Conservation (phyloP, 768 basidiomycete genomes). For the Lactarius akahatsu region DNA sequence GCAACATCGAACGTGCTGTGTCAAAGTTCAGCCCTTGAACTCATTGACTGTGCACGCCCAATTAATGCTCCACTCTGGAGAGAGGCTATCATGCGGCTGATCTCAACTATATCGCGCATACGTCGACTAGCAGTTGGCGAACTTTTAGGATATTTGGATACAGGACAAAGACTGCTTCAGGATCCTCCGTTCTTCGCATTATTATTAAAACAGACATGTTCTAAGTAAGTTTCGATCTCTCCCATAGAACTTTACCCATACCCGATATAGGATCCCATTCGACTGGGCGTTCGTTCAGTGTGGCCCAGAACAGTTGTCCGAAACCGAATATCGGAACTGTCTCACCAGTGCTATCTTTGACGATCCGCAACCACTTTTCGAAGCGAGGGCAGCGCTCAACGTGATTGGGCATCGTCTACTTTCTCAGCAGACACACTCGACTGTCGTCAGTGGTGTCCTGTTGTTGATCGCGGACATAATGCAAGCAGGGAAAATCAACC, state of each 20-base stretch:
- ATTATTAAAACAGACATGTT: slow-evolving; percentile 4
- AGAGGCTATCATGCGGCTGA: slow-evolving; percentile 44
- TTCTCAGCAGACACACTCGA: neutral
- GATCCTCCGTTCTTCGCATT: slow-evolving; percentile 4
- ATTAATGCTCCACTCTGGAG: slow-evolving; percentile 38
- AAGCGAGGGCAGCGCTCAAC: slow-evolving; percentile 20
- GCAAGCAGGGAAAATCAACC: slow-evolving; percentile 7
- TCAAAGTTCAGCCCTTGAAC: slow-evolving; percentile 47
- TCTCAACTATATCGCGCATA: slow-evolving; percentile 41
- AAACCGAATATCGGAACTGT: slow-evolving; percentile 14
- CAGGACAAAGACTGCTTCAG: slow-evolving; percentile 44
- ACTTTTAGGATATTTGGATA: slow-evolving; percentile 47
- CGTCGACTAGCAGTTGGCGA: slow-evolving; percentile 44
- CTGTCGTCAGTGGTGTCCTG: neutral
- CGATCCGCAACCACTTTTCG: slow-evolving; percentile 10
- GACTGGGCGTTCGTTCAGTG: slow-evolving; percentile 23
- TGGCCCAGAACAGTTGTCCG: slow-evolving; percentile 14
- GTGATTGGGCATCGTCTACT: slow-evolving; percentile 10
- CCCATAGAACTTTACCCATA: slow-evolving; percentile 1
- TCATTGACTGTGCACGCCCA: slow-evolving; percentile 66
- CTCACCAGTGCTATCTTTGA: slow-evolving; percentile 17
- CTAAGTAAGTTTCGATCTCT: slow-evolving; percentile 7
- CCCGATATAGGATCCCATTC: slow-evolving; percentile 16
- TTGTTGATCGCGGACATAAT: slow-evolving; percentile 21
- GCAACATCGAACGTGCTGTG: slow-evolving; percentile 41